Conservation (phyloP, 2,329 filamentous ascomycete species). For the Passalora sequoiae region DNA sequence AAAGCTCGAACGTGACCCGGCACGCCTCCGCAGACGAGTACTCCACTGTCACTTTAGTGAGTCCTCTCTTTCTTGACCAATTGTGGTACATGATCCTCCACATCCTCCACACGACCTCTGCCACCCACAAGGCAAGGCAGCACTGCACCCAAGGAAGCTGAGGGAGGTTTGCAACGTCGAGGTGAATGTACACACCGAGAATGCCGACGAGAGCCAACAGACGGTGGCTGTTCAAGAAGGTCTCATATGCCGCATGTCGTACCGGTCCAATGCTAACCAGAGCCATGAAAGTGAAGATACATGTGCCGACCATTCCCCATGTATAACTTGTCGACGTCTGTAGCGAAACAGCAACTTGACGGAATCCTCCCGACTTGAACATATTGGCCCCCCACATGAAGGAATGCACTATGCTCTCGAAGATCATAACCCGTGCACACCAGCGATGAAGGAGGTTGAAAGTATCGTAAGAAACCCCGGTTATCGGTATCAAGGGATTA, state of each 20-base stretch:
- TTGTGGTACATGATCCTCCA: constrained; percentile 51
- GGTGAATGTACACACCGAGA: constrained; percentile 72
- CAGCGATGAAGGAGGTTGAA: constrained; percentile 88
- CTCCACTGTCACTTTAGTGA: constrained; percentile 52
- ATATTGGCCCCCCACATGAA: constrained; percentile 68
- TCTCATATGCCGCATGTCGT: constrained; percentile 94
- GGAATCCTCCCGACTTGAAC: constrained; percentile 55
- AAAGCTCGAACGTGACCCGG: constrained; percentile 56
- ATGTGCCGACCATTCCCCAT: constrained; percentile 56
- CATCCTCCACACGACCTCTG: constrained; percentile 54
- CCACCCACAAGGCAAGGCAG: constrained; percentile 69
- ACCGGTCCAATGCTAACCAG: constrained; percentile 71
- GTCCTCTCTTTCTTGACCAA: constrained; percentile 44
- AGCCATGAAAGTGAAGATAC: constrained; percentile 61
- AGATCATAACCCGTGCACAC: constrained; percentile 68
- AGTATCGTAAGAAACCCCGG: constrained; percentile 89
- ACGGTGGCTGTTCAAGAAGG: constrained; percentile 83
- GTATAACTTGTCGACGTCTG: constrained; percentile 58
- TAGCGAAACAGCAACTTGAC: constrained; percentile 53
- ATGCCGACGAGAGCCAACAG: constrained; percentile 64
- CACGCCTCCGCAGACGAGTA: constrained; percentile 57
- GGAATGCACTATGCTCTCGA: constrained; percentile 66
- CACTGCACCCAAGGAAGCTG: constrained; percentile 71
- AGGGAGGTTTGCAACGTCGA: constrained; percentile 58
- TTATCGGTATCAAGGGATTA: constrained; percentile 77